These are phyloP conservation scores for Dendrobium nobile DNA, from an alignment of 106 monocot species.

Conservation along the genomic window DNA sequence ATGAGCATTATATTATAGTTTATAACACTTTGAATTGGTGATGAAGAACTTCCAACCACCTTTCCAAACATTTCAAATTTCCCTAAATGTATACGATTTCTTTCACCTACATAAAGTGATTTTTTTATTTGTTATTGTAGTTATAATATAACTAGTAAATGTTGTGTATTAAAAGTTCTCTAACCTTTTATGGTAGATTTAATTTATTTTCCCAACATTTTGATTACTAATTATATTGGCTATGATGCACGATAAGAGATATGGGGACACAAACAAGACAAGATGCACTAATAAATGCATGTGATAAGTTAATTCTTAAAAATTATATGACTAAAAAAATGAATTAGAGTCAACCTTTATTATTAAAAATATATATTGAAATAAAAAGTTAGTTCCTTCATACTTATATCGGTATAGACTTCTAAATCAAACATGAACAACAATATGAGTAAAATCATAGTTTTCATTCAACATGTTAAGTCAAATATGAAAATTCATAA, in stretches of 20 bases:
- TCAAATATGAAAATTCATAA: background rate
- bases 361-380: background rate
- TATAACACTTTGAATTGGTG: background rate
- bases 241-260: background rate
- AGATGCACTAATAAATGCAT: fast-evolving
- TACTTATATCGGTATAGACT: background rate
- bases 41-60: background rate
- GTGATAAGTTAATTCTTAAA: background rate
- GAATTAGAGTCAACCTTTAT: background rate
- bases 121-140: background rate
- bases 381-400: background rate
- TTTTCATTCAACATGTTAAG: background rate
- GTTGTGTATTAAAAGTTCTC: background rate
- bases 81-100: background rate
- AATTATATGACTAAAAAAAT: background rate
- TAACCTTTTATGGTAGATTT: background rate
- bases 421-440: background rate
- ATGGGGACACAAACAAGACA: background rate
- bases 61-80: background rate
- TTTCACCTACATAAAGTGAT: background rate
- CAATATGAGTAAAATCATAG: background rate
- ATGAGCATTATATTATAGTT: background rate
- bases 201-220: background rate
- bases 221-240: background rate
- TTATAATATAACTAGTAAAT: background rate